Evolutionary conservation across 345 rosid genomes (phyloP), one percentile per base, ranked within the genome.

Genomic region (Anacardium occidentale): DNA sequence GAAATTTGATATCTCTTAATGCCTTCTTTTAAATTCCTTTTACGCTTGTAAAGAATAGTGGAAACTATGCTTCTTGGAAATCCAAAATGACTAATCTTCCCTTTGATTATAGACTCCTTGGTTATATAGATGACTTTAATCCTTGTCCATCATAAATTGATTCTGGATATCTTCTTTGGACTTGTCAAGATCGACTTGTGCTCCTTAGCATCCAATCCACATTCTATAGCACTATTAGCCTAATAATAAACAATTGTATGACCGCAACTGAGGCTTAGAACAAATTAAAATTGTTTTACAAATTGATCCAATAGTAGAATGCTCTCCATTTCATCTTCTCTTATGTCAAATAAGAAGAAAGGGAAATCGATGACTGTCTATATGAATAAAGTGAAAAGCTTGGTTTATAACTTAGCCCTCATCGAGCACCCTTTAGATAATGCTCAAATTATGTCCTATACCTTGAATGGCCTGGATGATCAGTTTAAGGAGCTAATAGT

Each of bases 241-340:
- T 11, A 14, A 47, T 25, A 2, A 70, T 58, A 2, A 70, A 70
- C 47, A 70, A 70, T 15, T 70, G 42, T 25, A 10, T 47, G 29
- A 70, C n/a, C n/a, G n/a, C n/a, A n/a, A n/a, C n/a, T n/a, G n/a
- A 59, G 44, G 66, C 66, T 0, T 70, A 47, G 66, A 70, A 70
- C 5, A 70, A 70, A 26, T 18, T 70, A 1, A 45, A 47, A 24
- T 22, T 8, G 0, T 45, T 11, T 61, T 3, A 47, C 22, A n/a
- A n/a, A n/a, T n/a, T n/a, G n/a, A n/a, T n/a, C n/a, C n/a, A n/a
- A n/a, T n/a, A n/a, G n/a, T n/a, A n/a, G n/a, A n/a, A n/a, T n/a
- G n/a, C n/a, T n/a, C n/a, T n/a, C n/a, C n/a, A n/a, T n/a, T n/a
- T n/a, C n/a, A n/a, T n/a, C n/a, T n/a, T n/a, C n/a, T n/a, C n/a